phyloP scores from a whole-genome alignment of 2,329 filamentous ascomycete genomes.

The Grosmannia penicillata region DNA sequence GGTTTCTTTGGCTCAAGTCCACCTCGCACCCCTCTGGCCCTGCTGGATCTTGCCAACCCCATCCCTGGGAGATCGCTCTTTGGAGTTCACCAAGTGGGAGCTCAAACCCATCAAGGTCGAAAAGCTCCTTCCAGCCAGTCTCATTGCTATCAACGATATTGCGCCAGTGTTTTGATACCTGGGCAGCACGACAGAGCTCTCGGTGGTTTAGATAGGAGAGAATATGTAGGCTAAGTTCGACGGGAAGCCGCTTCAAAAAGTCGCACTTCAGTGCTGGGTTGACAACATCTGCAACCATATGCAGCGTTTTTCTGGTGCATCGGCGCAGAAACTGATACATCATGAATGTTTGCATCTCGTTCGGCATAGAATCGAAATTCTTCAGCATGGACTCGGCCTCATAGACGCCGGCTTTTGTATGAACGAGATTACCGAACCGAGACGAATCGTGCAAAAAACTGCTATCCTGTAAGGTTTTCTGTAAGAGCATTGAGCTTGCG shows the following conservation, averaged over 20 bases:
- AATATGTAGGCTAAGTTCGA: constrained; percentile 77
- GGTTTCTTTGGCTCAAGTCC: constrained; percentile 53
- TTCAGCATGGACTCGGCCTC: constrained; percentile 80
- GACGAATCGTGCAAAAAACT: constrained; percentile 7
- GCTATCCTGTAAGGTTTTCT: not conserved
- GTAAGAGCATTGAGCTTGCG: constrained; percentile 2
- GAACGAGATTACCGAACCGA: constrained; percentile 3
- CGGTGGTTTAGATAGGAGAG: constrained; percentile 73
- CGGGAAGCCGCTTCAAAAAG: constrained; percentile 69
- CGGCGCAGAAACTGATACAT: constrained; percentile 91
- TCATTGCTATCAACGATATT: constrained; percentile 85
- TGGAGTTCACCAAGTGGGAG: constrained; percentile 72
- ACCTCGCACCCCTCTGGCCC: constrained; percentile 62
- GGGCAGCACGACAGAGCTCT: constrained; percentile 78
- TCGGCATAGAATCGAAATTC: constrained; percentile 79
- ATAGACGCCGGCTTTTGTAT: constrained; percentile 37
- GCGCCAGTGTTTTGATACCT: constrained; percentile 90
- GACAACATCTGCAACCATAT: constrained; percentile 78
- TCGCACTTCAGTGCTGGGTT: constrained; percentile 93
- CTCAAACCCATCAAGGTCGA: constrained; percentile 69
- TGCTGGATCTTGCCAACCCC: constrained; percentile 90
- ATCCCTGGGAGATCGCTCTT: constrained; percentile 76
- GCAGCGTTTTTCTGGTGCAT: constrained; percentile 75
- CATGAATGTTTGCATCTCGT: constrained; percentile 85
- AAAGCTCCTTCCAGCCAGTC: constrained; percentile 85